These are phyloP conservation scores for Cylindricascospora bacillispora DNA, from an alignment of 1,139 yeast genomes.

Conservation along the genomic window DNA sequence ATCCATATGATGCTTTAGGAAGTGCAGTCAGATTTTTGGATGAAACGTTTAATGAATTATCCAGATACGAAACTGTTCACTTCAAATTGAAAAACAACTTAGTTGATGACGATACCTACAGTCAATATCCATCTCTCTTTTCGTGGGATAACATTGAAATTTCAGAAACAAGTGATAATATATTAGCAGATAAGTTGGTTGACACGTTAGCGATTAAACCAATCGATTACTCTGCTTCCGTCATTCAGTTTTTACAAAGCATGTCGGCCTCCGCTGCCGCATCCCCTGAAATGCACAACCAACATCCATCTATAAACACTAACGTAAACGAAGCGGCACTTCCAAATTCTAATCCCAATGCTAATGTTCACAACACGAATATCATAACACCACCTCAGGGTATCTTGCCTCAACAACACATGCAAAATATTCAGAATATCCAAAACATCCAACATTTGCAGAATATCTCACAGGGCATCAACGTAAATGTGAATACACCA, in stretches of 20 bases:
- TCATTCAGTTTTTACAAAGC: conserved; percentile 21
- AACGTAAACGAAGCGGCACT: conserved; percentile 3
- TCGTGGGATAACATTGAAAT: conserved; percentile 27
- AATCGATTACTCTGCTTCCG: conserved; percentile 23
- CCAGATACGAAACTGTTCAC: conserved; percentile 19
- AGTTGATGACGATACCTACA: conserved; percentile 26
- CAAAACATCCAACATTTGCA: conserved; percentile 3
- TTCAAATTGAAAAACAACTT: conserved; percentile 28
- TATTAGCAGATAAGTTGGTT: conserved; percentile 22
- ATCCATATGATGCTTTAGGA: conserved; percentile 25
- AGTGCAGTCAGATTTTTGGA: conserved; percentile 28
- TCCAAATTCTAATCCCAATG: conserved; percentile 1
- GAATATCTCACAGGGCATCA: no score
- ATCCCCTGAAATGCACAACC: conserved; percentile 4
- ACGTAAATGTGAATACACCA: no score
- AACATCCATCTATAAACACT: conserved; percentile 7
- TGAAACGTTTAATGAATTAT: conserved; percentile 24
- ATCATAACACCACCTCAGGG: conserved; percentile 18
- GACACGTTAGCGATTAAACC: conserved; percentile 25
- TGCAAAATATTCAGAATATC: conserved; percentile 9
- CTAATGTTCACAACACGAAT: conserved; percentile 7
- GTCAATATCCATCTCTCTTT: conserved; percentile 32
- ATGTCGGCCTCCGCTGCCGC: conserved; percentile 7
- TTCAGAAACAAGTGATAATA: conserved; percentile 19
- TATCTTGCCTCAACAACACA: conserved; percentile 8